phyloP scores from a whole-genome alignment of 768 basidiomycete genomes.

The Sarcodon sp. region DNA sequence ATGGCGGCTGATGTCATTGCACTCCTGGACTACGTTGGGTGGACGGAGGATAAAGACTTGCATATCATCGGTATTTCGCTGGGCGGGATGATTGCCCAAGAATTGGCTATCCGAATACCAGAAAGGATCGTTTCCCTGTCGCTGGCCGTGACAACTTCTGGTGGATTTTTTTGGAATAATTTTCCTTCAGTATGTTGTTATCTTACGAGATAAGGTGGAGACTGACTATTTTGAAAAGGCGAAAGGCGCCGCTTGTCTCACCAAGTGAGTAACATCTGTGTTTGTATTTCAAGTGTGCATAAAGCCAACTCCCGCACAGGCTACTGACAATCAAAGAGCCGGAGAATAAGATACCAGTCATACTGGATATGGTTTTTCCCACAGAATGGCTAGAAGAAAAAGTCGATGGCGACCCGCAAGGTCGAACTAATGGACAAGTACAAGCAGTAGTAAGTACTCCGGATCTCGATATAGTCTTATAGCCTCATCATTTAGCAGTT shows the following conservation, averaged over 20 bases:
- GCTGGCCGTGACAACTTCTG: constrained; percentile 60
- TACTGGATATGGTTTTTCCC: constrained; percentile 50
- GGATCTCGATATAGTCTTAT: not conserved
- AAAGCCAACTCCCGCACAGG: constrained; percentile 20
- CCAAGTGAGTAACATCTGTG: not conserved
- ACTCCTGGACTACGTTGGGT: constrained; percentile 58
- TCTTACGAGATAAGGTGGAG: not conserved
- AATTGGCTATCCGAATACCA: constrained; percentile 55
- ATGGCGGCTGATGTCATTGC: constrained; percentile 70
- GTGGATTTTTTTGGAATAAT: constrained; percentile 42
- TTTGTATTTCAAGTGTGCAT: not conserved
- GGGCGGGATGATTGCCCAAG: constrained; percentile 85
- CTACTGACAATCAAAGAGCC: constrained; percentile 23
- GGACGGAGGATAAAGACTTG: constrained; percentile 47
- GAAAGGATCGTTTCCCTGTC: constrained; percentile 54
- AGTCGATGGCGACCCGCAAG: constrained; percentile 37
- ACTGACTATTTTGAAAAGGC: not conserved
- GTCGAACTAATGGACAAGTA: constrained; percentile 52
- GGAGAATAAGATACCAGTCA: constrained; percentile 31
- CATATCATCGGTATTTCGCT: constrained; percentile 67
- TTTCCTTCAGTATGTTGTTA: constrained; percentile 41
- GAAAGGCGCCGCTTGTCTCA: constrained; percentile 9
- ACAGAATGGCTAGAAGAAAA: constrained; percentile 42
- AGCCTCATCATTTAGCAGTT: not conserved
- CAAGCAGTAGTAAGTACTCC: constrained; percentile 33